Base-by-base conservation (phyloP, 352 stramenopile species). In the Detonula confervacea region DNA sequence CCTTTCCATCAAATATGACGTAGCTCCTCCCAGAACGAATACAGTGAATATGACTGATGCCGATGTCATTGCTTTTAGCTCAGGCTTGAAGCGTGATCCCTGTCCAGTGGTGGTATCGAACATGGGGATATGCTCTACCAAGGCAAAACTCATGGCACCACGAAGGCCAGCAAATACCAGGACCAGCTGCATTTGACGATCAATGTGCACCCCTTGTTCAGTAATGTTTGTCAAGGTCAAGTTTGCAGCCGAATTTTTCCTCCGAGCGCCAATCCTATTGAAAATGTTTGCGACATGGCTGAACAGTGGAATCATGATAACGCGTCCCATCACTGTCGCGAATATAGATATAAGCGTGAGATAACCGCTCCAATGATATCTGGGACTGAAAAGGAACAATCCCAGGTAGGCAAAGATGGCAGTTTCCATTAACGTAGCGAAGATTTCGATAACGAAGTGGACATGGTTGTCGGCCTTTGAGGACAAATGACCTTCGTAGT, bases 401-500 rank as follows among this genome's bases (percentile, higher is more conserved):
- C 90, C 90, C 18, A 95, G 68, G 56, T 95, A 95, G 9, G 86
- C 88, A 84, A 95, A 95, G 46, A 95, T 94, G 11, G 87, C 84
- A 6, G 78, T 95, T 57, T 95, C 90, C 77, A 90, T 89, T 22
- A 93, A 69, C 14, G 77, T 80, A 11, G 87, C 77, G 62, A 93
- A 86, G 14, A 93, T 81, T 27, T 93, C 72, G 18, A 89, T 84
- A 0, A 93, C 81, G 77, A 94, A 95, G 5, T 89, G 76, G 46
- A 95, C 88, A 59, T 94, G 87, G 29, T 63, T 79, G 18, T 86
- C 64, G 24, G 80, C 75, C 52, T 54, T 63, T 9, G 37, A 22
- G 0, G 81, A 89, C 18, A 88, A 61, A 42, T 86, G 80, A 18
- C 70, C 77, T 35, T 85, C 64, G 46, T 74, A 74, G 52, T 44